Evolutionary conservation across 139 green algal genomes (phyloP).

Genomic region (Raphidocelis subcapitata): DNA sequence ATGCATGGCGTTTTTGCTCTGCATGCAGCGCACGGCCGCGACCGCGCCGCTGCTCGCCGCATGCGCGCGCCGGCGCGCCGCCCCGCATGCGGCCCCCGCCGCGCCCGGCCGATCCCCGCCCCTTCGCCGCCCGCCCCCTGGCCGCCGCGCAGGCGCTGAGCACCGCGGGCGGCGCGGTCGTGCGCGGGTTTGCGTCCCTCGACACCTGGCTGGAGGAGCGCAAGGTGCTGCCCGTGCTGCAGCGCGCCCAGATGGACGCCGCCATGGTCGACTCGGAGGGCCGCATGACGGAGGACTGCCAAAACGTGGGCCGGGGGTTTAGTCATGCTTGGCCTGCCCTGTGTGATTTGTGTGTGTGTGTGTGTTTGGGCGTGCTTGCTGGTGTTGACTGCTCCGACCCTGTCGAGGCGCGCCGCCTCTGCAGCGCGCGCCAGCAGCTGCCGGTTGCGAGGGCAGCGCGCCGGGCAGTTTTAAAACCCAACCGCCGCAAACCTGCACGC

Average conservation of each 20-base stretch:
- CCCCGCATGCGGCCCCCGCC: too few species aligned
- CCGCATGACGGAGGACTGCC: conserved; percentile 5
- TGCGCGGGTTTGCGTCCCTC: not conserved
- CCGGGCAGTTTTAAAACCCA: too few species aligned
- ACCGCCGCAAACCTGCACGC: not conserved
- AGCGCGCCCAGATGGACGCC: conserved; percentile 5
- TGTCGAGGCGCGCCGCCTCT: not conserved
- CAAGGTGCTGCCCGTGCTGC: conserved; percentile 19
- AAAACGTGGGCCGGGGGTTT: conserved; percentile 1
- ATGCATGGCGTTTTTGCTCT: too few species aligned
- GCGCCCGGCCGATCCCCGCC: too few species aligned
- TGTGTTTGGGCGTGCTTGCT: not conserved
- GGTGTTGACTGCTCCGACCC: not conserved
- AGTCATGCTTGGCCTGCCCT: not conserved
- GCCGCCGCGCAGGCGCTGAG: conserved; percentile 7
- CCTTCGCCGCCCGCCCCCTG: too few species aligned
- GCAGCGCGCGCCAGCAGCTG: not conserved
- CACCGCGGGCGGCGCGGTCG: not conserved
- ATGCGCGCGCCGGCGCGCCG: too few species aligned
- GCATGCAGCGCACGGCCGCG: too few species aligned
- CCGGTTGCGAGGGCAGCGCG: too few species aligned
- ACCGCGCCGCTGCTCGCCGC: too few species aligned
- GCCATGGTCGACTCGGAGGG: conserved; percentile 15
- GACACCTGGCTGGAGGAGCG: conserved; percentile 31
- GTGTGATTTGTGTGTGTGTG: not conserved